Conservation (phyloP, 2,329 filamentous ascomycete species). For the Ustulina deusta region DNA sequence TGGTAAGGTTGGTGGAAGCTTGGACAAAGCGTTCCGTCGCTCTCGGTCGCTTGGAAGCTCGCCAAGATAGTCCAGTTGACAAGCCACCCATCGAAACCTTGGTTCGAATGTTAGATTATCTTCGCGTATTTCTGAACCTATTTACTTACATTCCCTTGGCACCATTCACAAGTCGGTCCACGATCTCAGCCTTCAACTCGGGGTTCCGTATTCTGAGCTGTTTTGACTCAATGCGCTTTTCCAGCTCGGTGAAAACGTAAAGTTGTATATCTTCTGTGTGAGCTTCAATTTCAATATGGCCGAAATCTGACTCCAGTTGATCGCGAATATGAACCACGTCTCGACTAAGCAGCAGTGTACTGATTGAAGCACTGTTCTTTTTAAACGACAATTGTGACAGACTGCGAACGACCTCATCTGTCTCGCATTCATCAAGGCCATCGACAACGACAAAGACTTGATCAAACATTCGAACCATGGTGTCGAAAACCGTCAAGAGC, state of each 20-base stretch:
- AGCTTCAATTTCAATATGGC: constrained; percentile 26
- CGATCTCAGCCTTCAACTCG: constrained; percentile 26
- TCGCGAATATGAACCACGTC: constrained; percentile 28
- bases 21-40: constrained; percentile 24
- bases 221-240: constrained; percentile 15
- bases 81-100: constrained; percentile 39
- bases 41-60: constrained; percentile 28
- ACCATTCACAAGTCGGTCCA: constrained; percentile 19
- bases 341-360: constrained; percentile 22
- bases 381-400: constrained; percentile 8
- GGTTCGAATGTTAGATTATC: constrained; percentile 6
- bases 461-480: constrained; percentile 22
- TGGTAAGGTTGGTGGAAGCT: constrained; percentile 29
- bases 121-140: neutral
- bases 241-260: constrained; percentile 34
- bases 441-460: constrained; percentile 28
- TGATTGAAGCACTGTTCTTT: constrained; percentile 16
- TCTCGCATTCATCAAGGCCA: constrained; percentile 32
- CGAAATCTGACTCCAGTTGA: constrained; percentile 21
- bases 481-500: constrained; percentile 2
- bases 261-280: constrained; percentile 34
- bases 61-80: constrained; percentile 35
- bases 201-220: constrained; percentile 22
- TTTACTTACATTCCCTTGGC: constrained; percentile 37
- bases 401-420: neutral